Base-by-base conservation (phyloP, 495 filamentous ascomycete species). In the Xylaria venustula region DNA sequence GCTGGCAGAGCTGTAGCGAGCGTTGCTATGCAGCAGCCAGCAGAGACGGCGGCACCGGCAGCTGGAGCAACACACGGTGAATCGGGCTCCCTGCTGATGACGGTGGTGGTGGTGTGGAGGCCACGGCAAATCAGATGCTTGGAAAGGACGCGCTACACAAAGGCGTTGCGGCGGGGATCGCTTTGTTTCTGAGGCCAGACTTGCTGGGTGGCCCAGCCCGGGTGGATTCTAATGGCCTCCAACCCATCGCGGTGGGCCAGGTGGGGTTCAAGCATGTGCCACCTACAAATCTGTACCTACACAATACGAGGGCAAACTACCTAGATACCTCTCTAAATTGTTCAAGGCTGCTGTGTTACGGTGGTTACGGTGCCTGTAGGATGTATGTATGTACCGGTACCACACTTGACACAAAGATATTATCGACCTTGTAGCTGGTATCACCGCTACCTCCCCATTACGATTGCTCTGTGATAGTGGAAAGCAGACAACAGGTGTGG, bases 21-120 rank as follows among this genome's bases (percentile, higher is more conserved):
- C 40, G 50, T 54, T 54, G 58, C 49, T 54, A 54, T 54, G 58
- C 58, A 54, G 58, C 49, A 61, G 58, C 30, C 58, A 54, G 58
- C 49, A 61, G 58, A 5, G 11, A 11, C 30, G 11, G 30, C 30
- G 30, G 30, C 30, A 11, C 5, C 30, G 30, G 30, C 58, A 15
- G 37, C 58, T 61, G 58, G 58, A 60, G 56, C 42, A 53, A 40
- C 54, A 28, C 54, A 20, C 54, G 54, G 54, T 58, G 54, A 58
- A 49, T 58, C 42, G 54, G 41, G 5, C 20, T 19, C 42, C 25
- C 48, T 45, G 49, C 34, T 51, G 28, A 40, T 52, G 47, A 55
- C 6, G 34, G 50, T 12, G n/a, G 40, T 46, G 58, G 50, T 61
- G 58, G 58, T 61, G 58, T 61, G 58, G 50, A 61, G 58, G 49